Conservation (phyloP, 78 protist genomes). For the Speleostelium caveatum region DNA sequence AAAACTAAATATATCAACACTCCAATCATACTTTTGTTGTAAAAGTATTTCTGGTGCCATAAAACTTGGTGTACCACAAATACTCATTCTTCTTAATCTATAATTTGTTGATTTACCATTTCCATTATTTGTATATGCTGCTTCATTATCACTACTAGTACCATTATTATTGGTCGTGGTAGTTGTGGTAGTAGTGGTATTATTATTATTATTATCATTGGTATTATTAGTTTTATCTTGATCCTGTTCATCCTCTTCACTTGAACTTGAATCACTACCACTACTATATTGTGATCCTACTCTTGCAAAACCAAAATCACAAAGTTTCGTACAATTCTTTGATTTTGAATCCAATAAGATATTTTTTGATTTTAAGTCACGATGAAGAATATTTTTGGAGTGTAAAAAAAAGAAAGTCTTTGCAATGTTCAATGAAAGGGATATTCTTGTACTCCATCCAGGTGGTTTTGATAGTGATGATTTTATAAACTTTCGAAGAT, state of each 20-base stretch:
- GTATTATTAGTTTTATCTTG: no score
- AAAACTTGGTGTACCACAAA: slow-evolving; percentile 77
- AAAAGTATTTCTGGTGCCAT: slow-evolving; percentile 74
- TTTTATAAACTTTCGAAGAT: slow-evolving; percentile 24
- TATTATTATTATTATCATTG: no score
- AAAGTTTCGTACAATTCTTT: slow-evolving; percentile 10
- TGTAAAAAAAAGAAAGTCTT: slow-evolving; percentile 56
- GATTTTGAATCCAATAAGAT: slow-evolving; percentile 1
- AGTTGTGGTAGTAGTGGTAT: no score
- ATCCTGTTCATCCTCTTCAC: slow-evolving; percentile 19
- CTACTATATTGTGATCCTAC: slow-evolving; percentile 50
- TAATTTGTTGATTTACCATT: slow-evolving; percentile 57
- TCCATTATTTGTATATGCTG: slow-evolving; percentile 20
- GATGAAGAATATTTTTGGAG: slow-evolving; percentile 67
- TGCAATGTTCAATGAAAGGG: slow-evolving; percentile 43
- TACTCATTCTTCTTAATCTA: slow-evolving; percentile 51
- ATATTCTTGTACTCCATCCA: slow-evolving; percentile 35
- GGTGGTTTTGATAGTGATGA: slow-evolving; percentile 20
- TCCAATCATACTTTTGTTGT: slow-evolving; percentile 66
- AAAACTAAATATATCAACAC: slow-evolving; percentile 65
- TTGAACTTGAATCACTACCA: slow-evolving; percentile 38
- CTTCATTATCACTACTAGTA: background rate
- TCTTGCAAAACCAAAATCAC: slow-evolving; percentile 78
- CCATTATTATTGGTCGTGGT: no score
- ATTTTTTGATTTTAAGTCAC: slow-evolving; percentile 76